Conservation (phyloP, 257 asterid species). For the Solanum ossicruentum region DNA sequence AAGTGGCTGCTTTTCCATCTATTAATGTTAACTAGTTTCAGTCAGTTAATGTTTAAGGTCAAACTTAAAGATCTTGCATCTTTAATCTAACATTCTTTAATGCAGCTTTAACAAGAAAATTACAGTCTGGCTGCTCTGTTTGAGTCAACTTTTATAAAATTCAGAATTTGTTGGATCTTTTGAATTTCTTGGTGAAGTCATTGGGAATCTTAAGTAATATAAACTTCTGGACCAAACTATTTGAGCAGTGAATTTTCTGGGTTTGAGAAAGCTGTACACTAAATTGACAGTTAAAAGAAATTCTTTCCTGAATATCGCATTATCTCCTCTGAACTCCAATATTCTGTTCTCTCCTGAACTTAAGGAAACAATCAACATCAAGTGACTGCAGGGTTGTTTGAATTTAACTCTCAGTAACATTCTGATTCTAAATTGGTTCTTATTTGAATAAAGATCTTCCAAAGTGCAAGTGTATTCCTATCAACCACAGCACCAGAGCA, state of each 20-base stretch:
- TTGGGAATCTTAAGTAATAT: neutral
- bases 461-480: slow-evolving; percentile 95
- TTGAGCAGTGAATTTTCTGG: neutral
- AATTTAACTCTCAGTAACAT: neutral
- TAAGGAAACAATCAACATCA: neutral
- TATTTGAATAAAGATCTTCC: slow-evolving; percentile 57
- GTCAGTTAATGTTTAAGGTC: neutral
- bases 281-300: neutral
- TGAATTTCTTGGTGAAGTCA: neutral
- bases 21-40: neutral
- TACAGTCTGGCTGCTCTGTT: neutral
- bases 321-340: neutral
- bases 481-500: slow-evolving; percentile 93
- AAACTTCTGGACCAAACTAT: neutral
- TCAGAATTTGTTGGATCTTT: neutral
- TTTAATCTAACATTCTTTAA: neutral
- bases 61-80: neutral
- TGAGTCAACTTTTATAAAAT: neutral
- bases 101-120: neutral
- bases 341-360: neutral
- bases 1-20: neutral
- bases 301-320: neutral
- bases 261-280: neutral
- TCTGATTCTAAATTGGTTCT: neutral
- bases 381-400: neutral